A percentile compares a stretch with the other conserved stretches of the same genome.
Evolutionary conservation across 108 stramenopile species (phyloP).

Genomic region (Pelagomonas calceolata): DNA sequence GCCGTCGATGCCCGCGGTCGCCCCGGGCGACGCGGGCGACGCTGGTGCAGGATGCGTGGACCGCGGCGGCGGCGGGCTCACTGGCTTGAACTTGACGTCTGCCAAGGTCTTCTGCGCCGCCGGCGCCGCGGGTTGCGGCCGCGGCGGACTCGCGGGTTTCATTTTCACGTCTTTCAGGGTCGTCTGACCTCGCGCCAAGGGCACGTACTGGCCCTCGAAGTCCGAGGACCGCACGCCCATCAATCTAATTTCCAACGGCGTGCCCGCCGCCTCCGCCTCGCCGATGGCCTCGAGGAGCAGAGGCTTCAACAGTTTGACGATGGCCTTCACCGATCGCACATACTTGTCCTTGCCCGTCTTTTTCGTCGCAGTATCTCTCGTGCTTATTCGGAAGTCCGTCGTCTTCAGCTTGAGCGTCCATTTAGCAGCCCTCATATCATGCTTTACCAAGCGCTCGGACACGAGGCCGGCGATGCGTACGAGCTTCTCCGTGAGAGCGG

Average conservation of each 20-base stretch:
- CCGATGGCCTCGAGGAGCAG: constrained; percentile 42
- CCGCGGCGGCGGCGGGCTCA: too few species aligned
- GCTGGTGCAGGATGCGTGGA: too few species aligned
- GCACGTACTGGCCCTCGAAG: constrained; percentile 39
- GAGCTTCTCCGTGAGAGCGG: constrained; percentile 43
- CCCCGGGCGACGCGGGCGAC: too few species aligned
- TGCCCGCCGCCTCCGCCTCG: constrained; percentile 8
- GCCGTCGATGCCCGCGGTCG: too few species aligned
- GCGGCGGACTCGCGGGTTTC: background rate
- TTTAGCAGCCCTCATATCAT: constrained; percentile 49
- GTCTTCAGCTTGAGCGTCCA: constrained; percentile 71
- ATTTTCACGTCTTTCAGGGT: background rate
- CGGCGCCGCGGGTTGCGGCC: background rate
- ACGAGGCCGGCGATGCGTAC: constrained; percentile 52
- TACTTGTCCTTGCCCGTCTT: constrained; percentile 23
- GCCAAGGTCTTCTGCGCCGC: too few species aligned
- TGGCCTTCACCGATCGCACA: constrained; percentile 30
- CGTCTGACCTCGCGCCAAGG: background rate
- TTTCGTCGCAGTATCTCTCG: constrained; percentile 11
- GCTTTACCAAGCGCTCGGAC: constrained; percentile 46
- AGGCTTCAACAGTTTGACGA: constrained; percentile 32
- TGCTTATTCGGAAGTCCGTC: constrained; percentile 54
- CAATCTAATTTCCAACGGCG: constrained; percentile 51
- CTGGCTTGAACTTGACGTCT: too few species aligned
- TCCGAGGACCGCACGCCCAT: constrained; percentile 67